phyloP scores from a whole-genome alignment of 1,284 basidiomycete genomes.

The Peniophora sp. region DNA sequence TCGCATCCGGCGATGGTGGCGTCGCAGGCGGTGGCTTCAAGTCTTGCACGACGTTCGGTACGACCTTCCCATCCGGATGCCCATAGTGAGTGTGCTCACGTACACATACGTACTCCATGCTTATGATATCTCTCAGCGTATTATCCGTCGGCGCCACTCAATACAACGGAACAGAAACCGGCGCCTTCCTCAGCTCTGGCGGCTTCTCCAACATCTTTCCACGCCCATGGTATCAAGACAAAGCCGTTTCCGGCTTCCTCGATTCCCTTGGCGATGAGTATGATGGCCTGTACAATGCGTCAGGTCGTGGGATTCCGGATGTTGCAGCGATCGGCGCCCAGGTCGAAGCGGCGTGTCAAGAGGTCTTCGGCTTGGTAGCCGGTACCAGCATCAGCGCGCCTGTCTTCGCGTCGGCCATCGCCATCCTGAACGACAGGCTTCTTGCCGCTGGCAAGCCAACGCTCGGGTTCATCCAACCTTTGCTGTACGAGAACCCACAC shows the following conservation, averaged over 20 bases:
- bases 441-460: constrained; percentile 29
- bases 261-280: not conserved
- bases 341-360: constrained; percentile 7
- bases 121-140: constrained; percentile 1
- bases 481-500: constrained; percentile 23
- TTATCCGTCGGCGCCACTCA: constrained; percentile 15
- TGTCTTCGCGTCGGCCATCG: constrained; percentile 39
- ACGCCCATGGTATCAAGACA: constrained; percentile 1
- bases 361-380: constrained; percentile 22
- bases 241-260: not conserved
- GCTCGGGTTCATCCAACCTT: constrained; percentile 43
- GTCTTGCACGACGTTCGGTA: constrained; percentile 2
- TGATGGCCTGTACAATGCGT: constrained; percentile 1
- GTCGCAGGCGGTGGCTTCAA: constrained; percentile 1
- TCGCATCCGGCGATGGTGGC: constrained; percentile 5
- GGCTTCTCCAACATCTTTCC: constrained; percentile 6
- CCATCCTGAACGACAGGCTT: constrained; percentile 47
- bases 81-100: not conserved
- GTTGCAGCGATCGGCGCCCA: not conserved
- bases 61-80: not conserved
- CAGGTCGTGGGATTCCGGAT: constrained; percentile 20
- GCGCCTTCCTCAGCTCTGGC: constrained; percentile 1
- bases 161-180: constrained; percentile 16
- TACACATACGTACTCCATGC: too few species aligned
- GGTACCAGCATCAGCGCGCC: constrained; percentile 51